Evolutionary conservation across 2,329 filamentous ascomycete genomes (phyloP).

Genomic region (Sphaceloma murrayae): DNA sequence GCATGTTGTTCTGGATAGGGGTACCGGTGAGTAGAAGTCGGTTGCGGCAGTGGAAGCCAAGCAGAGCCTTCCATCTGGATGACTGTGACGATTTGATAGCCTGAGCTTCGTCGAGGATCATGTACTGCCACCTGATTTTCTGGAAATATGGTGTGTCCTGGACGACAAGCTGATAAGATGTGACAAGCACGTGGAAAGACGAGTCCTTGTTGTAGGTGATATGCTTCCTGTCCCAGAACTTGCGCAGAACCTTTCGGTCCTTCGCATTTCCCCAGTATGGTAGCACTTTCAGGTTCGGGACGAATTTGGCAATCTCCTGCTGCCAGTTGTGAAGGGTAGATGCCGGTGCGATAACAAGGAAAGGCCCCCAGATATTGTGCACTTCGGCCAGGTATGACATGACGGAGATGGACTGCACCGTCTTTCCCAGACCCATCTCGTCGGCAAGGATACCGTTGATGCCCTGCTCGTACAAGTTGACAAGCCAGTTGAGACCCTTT

Average conservation of each 20-base stretch:
- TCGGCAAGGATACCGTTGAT: conserved; percentile 99
- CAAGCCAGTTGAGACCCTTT: conserved; percentile 98
- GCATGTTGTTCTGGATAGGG: conserved; percentile 99
- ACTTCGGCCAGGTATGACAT: conserved; percentile 98
- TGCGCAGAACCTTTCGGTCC: conserved; percentile 90
- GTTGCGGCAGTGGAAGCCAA: conserved; percentile 93
- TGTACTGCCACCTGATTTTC: conserved; percentile 99
- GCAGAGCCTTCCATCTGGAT: conserved; percentile 90
- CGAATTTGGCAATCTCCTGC: conserved; percentile 92
- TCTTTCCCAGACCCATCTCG: conserved; percentile 99
- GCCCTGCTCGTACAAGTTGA: conserved; percentile 97
- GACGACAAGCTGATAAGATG: conserved; percentile 94
- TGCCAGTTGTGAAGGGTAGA: conserved; percentile 99
- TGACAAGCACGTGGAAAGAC: conserved; percentile 90
- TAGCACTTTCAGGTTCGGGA: conserved; percentile 86
- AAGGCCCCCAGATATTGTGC: conserved; percentile 97
- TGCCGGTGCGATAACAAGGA: conserved; percentile 89
- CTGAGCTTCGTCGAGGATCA: conserved; percentile 98
- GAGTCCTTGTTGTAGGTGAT: conserved; percentile 90
- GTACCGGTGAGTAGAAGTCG: conserved; percentile 88
- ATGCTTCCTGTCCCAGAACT: conserved; percentile 98
- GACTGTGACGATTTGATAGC: conserved; percentile 97
- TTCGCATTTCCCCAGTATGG: conserved; percentile 95
- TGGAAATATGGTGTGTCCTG: conserved; percentile 96
- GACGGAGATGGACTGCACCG: conserved; percentile 95